These are phyloP conservation scores for Lathyrus aphaca DNA, from an alignment of 306 rosid species.

Conservation along the genomic window DNA sequence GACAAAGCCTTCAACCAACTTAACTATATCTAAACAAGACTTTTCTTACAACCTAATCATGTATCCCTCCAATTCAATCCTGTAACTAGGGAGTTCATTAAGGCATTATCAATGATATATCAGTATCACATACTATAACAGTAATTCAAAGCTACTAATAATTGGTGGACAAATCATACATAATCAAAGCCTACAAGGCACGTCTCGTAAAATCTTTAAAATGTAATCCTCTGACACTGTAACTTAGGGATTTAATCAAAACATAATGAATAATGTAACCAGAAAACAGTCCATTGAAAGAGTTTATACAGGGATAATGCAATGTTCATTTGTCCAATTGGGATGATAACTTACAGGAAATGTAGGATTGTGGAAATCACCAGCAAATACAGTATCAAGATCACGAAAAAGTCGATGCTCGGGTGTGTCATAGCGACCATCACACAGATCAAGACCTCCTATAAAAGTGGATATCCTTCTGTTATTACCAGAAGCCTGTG, in stretches of 20 bases:
- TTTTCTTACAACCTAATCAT: slow-evolving; percentile 18
- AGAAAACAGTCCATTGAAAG: slow-evolving; percentile 23
- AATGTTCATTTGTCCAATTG: slow-evolving; percentile 3
- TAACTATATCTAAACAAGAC: background rate
- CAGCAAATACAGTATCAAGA: slow-evolving; percentile 63
- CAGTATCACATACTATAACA: slow-evolving; percentile 14
- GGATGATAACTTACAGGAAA: slow-evolving; percentile 66
- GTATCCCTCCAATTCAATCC: slow-evolving; percentile 19
- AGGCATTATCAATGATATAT: slow-evolving; percentile 15
- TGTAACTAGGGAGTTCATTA: slow-evolving; percentile 27
- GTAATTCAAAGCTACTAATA: slow-evolving; percentile 18
- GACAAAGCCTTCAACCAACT: slow-evolving; percentile 4
- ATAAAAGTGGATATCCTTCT: slow-evolving; percentile 83
- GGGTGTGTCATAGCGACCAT: slow-evolving; percentile 98
- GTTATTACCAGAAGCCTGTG: slow-evolving; percentile 78
- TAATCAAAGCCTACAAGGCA: background rate
- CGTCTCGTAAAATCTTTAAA: slow-evolving; percentile 5
- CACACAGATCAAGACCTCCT: slow-evolving; percentile 96
- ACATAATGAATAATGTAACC: slow-evolving; percentile 4
- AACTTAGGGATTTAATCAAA: slow-evolving; percentile 13
- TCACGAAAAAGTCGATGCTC: slow-evolving; percentile 80
- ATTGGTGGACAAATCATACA: slow-evolving; percentile 13
- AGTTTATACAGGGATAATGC: slow-evolving; percentile 7
- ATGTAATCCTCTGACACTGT: background rate
- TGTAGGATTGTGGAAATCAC: slow-evolving; percentile 85